Conservation (phyloP, 805 yeast genomes). For the Cyberlindnera euphorbiae region DNA sequence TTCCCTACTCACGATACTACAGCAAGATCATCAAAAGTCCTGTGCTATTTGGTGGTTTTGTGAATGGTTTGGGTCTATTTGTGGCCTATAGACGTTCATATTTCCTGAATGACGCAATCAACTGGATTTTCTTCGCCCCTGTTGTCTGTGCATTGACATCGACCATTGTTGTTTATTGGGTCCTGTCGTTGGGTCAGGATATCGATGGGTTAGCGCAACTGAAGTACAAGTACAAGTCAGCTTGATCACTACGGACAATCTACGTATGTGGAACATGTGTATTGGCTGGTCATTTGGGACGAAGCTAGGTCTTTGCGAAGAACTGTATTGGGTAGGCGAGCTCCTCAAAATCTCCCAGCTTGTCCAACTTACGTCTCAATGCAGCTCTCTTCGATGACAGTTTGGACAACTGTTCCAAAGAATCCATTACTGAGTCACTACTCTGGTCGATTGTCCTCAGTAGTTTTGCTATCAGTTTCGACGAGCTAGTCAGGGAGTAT, state of each 20-base stretch:
- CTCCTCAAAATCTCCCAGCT: not conserved
- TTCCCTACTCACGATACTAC: not conserved
- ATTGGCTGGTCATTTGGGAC: no score
- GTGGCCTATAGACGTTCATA: constrained; percentile 4
- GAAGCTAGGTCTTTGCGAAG: constrained; percentile 3
- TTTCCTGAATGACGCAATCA: constrained; percentile 1
- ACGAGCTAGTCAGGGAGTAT: constrained; percentile 21
- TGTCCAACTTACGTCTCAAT: not conserved
- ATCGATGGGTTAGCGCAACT: constrained; percentile 9
- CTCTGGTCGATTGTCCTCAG: constrained; percentile 7
- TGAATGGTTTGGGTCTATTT: constrained; percentile 4
- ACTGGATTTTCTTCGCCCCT: constrained; percentile 9
- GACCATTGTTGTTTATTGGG: constrained; percentile 10
- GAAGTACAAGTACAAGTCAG: constrained; percentile 18
- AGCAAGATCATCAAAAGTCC: constrained; percentile 2
- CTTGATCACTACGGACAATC: constrained; percentile 7
- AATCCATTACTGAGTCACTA: constrained; percentile 2
- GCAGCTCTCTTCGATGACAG: not conserved
- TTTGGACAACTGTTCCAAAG: not conserved
- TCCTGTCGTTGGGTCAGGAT: constrained; percentile 2
- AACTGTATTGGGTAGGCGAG: constrained; percentile 1
- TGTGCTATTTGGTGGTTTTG: constrained; percentile 3
- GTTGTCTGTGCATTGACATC: constrained; percentile 10
- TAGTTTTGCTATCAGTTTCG: constrained; percentile 22
- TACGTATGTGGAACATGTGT: no score